Evolutionary conservation across 768 basidiomycete genomes (phyloP).

Genomic region (Lentinula lateritia): DNA sequence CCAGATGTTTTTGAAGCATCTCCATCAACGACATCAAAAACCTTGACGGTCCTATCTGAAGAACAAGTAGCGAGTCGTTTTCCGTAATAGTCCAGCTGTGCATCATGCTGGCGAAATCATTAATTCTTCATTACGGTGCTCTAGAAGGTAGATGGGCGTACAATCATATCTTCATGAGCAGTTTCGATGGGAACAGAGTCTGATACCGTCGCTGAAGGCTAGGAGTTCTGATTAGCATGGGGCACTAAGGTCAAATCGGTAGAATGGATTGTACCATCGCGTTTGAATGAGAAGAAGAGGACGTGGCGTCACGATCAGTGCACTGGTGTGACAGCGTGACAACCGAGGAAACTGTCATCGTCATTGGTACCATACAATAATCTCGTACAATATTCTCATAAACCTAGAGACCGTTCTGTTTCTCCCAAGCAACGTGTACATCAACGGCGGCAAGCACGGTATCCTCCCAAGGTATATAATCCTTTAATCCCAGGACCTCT

Average conservation of each 20-base stretch:
- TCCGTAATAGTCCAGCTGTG: constrained; percentile 96
- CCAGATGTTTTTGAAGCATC: constrained; percentile 58
- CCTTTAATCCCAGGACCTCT: constrained; percentile 1
- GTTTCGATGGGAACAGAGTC: constrained; percentile 89
- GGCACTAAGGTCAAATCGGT: too few species aligned
- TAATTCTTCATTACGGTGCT: not conserved
- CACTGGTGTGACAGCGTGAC: not conserved
- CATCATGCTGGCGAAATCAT: constrained; percentile 75
- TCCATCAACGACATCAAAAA: constrained; percentile 92
- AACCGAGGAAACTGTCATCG: not conserved
- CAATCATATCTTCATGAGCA: constrained; percentile 98
- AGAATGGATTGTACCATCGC: not conserved
- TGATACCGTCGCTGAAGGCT: constrained; percentile 49
- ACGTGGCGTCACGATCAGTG: not conserved
- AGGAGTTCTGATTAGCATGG: not conserved
- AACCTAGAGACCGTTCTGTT: not conserved
- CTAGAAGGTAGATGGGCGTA: constrained; percentile 32
- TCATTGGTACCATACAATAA: too few species aligned
- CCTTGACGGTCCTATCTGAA: constrained; percentile 89
- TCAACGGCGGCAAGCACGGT: constrained; percentile 5
- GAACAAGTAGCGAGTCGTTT: constrained; percentile 96
- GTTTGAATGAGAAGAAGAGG: not conserved
- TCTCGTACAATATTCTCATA: not conserved
- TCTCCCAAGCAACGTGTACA: constrained; percentile 5
- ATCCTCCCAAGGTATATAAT: constrained; percentile 9